A percentile compares a stretch with the other conserved stretches of the same genome.
Conservation (phyloP, 2,329 filamentous ascomycete genomes). For the Fusarium hostae region DNA sequence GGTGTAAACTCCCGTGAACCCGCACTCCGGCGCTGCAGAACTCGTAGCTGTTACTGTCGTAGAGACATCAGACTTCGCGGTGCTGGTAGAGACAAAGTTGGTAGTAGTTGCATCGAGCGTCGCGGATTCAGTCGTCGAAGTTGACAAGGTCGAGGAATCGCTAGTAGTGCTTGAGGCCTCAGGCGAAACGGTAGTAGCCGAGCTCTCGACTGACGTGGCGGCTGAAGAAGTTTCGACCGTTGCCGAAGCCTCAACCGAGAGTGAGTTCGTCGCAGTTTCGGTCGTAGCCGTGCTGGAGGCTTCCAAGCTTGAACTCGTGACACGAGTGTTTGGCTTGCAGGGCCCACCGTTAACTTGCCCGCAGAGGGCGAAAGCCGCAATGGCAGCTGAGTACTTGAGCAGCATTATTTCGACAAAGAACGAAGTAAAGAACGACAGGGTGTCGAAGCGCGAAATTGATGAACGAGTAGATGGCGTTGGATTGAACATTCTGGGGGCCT, state of each 20-base stretch:
- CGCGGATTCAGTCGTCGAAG: accelerated
- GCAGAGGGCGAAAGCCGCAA: neutral
- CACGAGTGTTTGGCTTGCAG: neutral
- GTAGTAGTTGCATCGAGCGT: neutral
- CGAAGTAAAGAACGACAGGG: neutral
- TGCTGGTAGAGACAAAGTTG: neutral
- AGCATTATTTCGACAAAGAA: slow-evolving; percentile 20
- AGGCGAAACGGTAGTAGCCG: slow-evolving; percentile 42
- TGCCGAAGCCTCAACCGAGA: accelerated
- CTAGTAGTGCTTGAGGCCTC: accelerated
- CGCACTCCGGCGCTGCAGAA: neutral
- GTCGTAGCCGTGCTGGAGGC: neutral
- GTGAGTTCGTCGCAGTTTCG: neutral
- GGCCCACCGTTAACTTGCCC: neutral
- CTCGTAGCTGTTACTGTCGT: neutral
- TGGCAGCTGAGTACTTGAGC: neutral
- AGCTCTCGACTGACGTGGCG: neutral
- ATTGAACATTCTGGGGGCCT: accelerated
- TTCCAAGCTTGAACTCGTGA: neutral
- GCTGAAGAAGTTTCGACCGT: neutral
- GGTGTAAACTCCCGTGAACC: neutral
- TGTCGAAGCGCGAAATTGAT: neutral
- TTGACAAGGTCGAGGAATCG: neutral
- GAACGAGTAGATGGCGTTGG: neutral
- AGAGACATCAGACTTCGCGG: neutral